A percentile compares a stretch with the other conserved stretches of the same genome.
phyloP scores from a whole-genome alignment of 1,284 basidiomycete species.

The Heliocybe sulcata region DNA sequence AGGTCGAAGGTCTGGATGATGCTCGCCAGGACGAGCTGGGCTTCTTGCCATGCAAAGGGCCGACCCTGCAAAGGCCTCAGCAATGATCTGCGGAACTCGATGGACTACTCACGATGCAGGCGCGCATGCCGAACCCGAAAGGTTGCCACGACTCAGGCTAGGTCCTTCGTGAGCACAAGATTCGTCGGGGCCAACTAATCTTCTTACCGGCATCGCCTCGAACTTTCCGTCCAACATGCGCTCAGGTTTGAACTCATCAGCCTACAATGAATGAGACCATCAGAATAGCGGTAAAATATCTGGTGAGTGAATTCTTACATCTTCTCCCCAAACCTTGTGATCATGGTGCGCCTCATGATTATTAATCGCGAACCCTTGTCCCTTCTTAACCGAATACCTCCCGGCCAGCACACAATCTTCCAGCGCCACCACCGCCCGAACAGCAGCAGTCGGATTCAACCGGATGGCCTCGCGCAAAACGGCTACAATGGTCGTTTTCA shows the following conservation, averaged over 20 bases:
- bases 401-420: slow-evolving; percentile 31
- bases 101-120: slow-evolving; percentile 28
- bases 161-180: slow-evolving; percentile 3
- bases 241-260: slow-evolving; percentile 34
- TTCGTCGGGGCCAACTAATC: slow-evolving; percentile 2
- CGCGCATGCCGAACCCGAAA: slow-evolving; percentile 34
- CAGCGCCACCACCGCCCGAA: slow-evolving; percentile 24
- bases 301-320: slow-evolving; percentile 23
- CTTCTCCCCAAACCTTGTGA: slow-evolving; percentile 40
- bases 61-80: slow-evolving; percentile 22
- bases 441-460: slow-evolving; percentile 33
- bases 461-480: slow-evolving; percentile 41
- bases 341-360: slow-evolving; percentile 32
- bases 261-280: slow-evolving; percentile 10
- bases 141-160: slow-evolving; percentile 40
- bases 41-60: slow-evolving; percentile 43
- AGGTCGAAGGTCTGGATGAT: slow-evolving; percentile 40
- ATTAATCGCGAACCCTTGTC: slow-evolving; percentile 22
- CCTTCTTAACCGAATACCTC: slow-evolving; percentile 34
- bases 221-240: slow-evolving; percentile 41
- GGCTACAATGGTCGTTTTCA: slow-evolving; percentile 17
- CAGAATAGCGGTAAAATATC: not conserved
- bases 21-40: slow-evolving; percentile 30
- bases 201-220: slow-evolving; percentile 31
- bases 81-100: not conserved